These are phyloP conservation scores for Baorangia bicolor DNA, from an alignment of 768 basidiomycete species.

Conservation along the genomic window DNA sequence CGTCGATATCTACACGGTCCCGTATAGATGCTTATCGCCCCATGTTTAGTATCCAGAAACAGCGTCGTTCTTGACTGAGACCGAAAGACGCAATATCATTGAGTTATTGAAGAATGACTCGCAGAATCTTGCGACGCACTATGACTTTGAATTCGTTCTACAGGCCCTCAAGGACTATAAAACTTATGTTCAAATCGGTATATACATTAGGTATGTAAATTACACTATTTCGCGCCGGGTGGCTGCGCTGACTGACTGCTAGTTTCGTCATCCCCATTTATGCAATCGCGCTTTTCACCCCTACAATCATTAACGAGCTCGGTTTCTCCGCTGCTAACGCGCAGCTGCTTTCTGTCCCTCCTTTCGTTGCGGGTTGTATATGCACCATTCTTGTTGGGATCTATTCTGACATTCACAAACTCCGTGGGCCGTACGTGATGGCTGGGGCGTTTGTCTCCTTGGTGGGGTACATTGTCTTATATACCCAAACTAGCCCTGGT, in stretches of 20 bases:
- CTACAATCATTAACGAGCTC: constrained; percentile 37
- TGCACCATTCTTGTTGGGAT: too few species aligned
- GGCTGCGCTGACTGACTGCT: neutral
- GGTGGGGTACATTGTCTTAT: too few species aligned
- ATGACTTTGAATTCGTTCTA: too few species aligned
- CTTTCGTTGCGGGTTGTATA: too few species aligned
- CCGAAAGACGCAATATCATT: constrained; percentile 40
- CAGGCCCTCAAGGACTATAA: constrained; percentile 48
- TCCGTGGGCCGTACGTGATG: too few species aligned
- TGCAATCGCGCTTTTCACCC: constrained; percentile 47
- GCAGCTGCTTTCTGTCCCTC: too few species aligned
- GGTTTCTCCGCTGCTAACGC: too few species aligned
- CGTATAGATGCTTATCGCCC: neutral
- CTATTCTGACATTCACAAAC: too few species aligned
- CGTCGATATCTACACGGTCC: neutral
- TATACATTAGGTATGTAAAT: constrained; percentile 40
- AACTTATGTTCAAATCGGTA: constrained; percentile 31
- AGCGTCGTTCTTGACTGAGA: constrained; percentile 47
- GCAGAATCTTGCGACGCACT: too few species aligned
- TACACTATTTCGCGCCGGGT: neutral
- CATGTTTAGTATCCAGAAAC: constrained; percentile 49
- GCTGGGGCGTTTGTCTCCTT: too few species aligned
- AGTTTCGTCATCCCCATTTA: constrained; percentile 47
- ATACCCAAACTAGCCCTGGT: too few species aligned
- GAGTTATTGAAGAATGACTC: too few species aligned